Percentiles rank a stretch among this genome's conserved stretches.
These are phyloP conservation scores for Malus hybrid DNA, from an alignment of 331 rosid genomes.

Conservation along the genomic window DNA sequence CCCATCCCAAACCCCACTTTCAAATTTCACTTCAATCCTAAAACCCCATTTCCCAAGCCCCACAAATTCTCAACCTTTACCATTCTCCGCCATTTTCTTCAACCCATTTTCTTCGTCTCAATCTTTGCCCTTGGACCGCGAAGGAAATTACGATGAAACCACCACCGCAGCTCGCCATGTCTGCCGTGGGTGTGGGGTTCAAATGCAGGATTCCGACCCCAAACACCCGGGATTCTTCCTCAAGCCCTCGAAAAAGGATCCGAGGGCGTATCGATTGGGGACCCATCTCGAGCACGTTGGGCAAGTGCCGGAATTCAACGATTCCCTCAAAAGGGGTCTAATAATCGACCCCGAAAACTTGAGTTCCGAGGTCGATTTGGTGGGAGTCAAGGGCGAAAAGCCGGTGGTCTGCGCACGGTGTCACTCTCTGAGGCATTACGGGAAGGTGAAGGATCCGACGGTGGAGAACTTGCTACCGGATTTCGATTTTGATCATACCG, in stretches of 20 bases:
- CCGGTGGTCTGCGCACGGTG: slow-evolving; percentile 87
- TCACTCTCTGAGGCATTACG: slow-evolving; percentile 85
- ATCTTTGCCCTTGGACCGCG: slow-evolving; percentile 44
- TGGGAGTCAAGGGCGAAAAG: slow-evolving; percentile 26
- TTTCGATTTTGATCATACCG: slow-evolving; percentile 76
- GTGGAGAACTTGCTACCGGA: slow-evolving; percentile 84
- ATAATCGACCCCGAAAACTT: slow-evolving; percentile 44
- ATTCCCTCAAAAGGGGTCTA: slow-evolving; percentile 57
- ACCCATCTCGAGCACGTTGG: slow-evolving; percentile 50
- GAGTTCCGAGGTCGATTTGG: slow-evolving; percentile 7
- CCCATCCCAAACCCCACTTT: neutral
- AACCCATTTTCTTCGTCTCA: slow-evolving; percentile 6
- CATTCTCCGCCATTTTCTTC: slow-evolving; percentile 12
- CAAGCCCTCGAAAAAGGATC: slow-evolving; percentile 62
- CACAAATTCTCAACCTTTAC: neutral
- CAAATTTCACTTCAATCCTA: slow-evolving; percentile 3
- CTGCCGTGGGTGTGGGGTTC: slow-evolving; percentile 93
- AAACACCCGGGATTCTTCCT: slow-evolving; percentile 79
- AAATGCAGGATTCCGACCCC: slow-evolving; percentile 64
- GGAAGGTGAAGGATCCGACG: slow-evolving; percentile 80
- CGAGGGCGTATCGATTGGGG: slow-evolving; percentile 25
- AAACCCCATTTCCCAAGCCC: slow-evolving; percentile 1
- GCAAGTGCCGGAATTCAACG: slow-evolving; percentile 61
- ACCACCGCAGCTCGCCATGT: slow-evolving; percentile 29
- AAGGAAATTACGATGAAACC: slow-evolving; percentile 73